Evolutionary conservation across 306 rosid species (phyloP), one percentile per base, ranked within the genome.

Genomic region (Gynostemma pentaphyllum): DNA sequence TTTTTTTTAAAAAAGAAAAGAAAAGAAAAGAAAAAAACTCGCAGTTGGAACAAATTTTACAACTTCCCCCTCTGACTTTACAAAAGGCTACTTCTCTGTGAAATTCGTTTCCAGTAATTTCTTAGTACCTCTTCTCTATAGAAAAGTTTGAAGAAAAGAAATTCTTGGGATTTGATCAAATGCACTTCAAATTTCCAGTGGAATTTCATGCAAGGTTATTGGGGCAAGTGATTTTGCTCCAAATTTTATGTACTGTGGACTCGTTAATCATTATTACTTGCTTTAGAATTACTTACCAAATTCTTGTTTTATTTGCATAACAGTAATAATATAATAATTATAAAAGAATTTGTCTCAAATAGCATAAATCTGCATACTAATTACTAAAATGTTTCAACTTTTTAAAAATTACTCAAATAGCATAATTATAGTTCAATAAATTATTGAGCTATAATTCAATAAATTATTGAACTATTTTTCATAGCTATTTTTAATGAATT

Each of bases 81-180:
- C 49, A 78, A 81, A 87, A 82, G 84, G 69, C 77, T 64, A 67
- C 76, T n/a, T 62, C 73, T 75, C 79, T 78, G 66, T 67, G 73
- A 82, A 76, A 76, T 73, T 51, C 45, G 32, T 61, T 66, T 70
- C 64, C 60, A 62, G 50, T 71, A 69, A 75, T 71, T 72, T 10
- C 29, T 50, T 24, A 51, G 71, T 61, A 68, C 56, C 67, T 74
- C 73, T 73, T n/a, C n/a, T n/a, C n/a, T n/a, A n/a, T n/a, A 76
- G 42, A 77, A 69, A 76, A 79, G 87, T 74, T 45, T 24, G 24
- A 60, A 62, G 32, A 36, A 83, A 85, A 82, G 78, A 79, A 85
- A 45, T 79, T 81, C 78, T 79, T 72, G 89, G 79, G 68, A 66
- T 72, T 75, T 80, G 83, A 62, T 74, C 57, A 48, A 42, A 15